These are phyloP conservation scores for Zygosaccharomyces rouxii DNA, from an alignment of 805 yeast genomes.

Conservation along the genomic window DNA sequence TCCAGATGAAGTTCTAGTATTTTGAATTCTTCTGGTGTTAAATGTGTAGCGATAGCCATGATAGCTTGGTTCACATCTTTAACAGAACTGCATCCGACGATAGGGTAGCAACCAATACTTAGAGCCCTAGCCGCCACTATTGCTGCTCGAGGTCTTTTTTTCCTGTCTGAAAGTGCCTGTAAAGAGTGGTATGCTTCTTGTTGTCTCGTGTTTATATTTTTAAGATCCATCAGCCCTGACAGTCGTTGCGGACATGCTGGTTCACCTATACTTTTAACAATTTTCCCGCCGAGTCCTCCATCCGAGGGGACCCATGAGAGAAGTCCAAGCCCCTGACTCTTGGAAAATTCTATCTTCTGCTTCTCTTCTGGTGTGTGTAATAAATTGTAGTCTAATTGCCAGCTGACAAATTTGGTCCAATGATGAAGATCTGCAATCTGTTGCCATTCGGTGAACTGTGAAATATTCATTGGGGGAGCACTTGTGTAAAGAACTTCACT, in stretches of 20 bases:
- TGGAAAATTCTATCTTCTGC: background rate
- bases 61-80: background rate
- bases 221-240: background rate
- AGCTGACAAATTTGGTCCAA: background rate
- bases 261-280: background rate
- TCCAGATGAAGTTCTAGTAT: constrained; percentile 1
- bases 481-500: constrained; percentile 2
- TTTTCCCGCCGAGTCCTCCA: constrained; percentile 1
- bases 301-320: constrained; percentile 4
- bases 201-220: background rate
- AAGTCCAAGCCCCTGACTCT: background rate
- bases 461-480: background rate
- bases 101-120: background rate
- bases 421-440: background rate
- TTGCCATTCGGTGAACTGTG: background rate
- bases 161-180: constrained; percentile 1
- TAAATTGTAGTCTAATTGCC: background rate
- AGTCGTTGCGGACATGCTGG: background rate
- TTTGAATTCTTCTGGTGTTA: background rate
- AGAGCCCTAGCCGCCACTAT: background rate
- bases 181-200: background rate
- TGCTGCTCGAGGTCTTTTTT: background rate
- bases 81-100: constrained; percentile 2
- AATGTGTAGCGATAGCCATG: background rate
- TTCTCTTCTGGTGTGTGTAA: background rate